These are phyloP conservation scores for Ehretia macrophylla DNA, from an alignment of 257 asterid genomes.

Conservation along the genomic window DNA sequence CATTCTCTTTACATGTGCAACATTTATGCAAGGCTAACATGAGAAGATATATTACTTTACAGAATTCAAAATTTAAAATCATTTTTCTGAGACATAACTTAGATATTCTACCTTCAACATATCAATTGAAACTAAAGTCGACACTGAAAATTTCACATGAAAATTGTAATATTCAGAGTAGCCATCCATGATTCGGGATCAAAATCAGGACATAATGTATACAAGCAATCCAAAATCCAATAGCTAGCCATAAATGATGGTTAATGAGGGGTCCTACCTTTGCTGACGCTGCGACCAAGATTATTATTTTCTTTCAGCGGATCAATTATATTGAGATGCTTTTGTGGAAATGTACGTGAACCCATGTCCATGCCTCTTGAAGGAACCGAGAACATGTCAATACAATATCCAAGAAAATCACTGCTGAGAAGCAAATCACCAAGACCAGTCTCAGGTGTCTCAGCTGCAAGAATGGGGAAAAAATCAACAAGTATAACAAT, in stretches of 20 bases:
- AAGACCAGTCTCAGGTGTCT: conserved; percentile 53
- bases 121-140: no score
- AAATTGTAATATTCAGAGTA: no score
- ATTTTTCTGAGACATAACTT: no score
- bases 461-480: conserved; percentile 39
- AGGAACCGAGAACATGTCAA: conserved; percentile 59
- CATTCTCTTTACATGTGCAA: no score
- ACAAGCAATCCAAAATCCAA: background rate
- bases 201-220: background rate
- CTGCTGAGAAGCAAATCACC: conserved; percentile 51
- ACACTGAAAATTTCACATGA: no score
- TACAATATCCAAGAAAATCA: conserved; percentile 56
- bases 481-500: conserved; percentile 9
- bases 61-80: no score
- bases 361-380: conserved; percentile 34
- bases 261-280: conserved; percentile 43
- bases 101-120: no score
- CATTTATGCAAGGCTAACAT: no score
- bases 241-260: background rate
- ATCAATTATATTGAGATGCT: conserved; percentile 77
- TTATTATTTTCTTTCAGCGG: conserved; percentile 73
- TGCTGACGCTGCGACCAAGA: conserved; percentile 82
- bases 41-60: no score
- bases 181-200: no score
- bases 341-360: conserved; percentile 47